Evolutionary conservation across 768 basidiomycete species (phyloP).

Genomic region (Suillus spraguei): DNA sequence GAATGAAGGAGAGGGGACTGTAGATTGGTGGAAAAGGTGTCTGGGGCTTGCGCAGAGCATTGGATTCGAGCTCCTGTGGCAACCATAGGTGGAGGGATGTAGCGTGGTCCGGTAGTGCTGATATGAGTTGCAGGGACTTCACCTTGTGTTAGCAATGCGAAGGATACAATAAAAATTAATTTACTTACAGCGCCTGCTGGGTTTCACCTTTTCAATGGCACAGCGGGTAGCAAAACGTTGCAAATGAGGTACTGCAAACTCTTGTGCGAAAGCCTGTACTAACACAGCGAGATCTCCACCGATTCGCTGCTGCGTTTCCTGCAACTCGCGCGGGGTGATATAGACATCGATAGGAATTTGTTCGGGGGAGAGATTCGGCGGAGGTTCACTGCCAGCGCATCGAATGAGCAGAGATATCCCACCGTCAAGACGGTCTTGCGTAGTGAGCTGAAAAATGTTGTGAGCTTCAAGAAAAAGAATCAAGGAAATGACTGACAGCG

Average conservation of each 20-base stretch:
- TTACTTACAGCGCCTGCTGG: background rate
- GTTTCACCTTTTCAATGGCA: constrained; percentile 9
- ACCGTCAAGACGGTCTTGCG: constrained; percentile 13
- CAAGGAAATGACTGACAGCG: constrained; percentile 5
- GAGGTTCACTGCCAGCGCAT: constrained; percentile 10
- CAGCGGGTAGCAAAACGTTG: constrained; percentile 6
- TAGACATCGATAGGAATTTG: constrained; percentile 12
- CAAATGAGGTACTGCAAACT: constrained; percentile 13
- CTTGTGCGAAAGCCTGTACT: constrained; percentile 14
- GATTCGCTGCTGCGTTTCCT: constrained; percentile 3
- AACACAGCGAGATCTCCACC: constrained; percentile 3
- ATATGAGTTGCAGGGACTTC: constrained; percentile 3
- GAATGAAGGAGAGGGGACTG: background rate
- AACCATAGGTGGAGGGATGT: constrained; percentile 3
- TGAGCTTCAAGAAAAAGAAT: background rate
- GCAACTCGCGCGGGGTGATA: background rate
- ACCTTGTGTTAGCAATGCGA: background rate
- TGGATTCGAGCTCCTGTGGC: background rate
- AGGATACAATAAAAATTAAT: background rate
- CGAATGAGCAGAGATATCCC: constrained; percentile 12
- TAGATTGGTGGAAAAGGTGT: background rate
- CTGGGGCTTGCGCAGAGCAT: constrained; percentile 1
- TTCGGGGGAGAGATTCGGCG: background rate
- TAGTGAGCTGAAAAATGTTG: constrained; percentile 10
- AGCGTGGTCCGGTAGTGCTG: background rate